Percentiles rank a stretch among this genome's conserved stretches.
Conservation (phyloP, 257 asterid genomes). For the Avicennia marina region DNA sequence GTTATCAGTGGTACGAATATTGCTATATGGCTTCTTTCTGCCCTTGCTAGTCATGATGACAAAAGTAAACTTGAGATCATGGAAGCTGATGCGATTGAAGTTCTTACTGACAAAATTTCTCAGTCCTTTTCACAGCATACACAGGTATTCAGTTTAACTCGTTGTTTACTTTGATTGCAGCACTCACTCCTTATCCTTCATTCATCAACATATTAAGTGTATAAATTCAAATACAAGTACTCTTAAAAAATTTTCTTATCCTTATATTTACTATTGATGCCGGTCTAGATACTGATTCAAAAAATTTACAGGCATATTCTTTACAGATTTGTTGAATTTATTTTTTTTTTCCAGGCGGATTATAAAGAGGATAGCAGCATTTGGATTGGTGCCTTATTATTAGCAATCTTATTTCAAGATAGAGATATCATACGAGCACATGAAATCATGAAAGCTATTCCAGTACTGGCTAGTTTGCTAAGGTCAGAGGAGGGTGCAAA, state of each 20-base stretch:
- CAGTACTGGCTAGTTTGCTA: slow-evolving; percentile 74
- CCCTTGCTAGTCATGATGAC: slow-evolving; percentile 74
- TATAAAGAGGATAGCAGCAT: slow-evolving; percentile 78
- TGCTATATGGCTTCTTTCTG: slow-evolving; percentile 87
- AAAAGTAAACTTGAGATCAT: slow-evolving; percentile 65
- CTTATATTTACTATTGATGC: neutral
- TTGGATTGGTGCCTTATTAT: slow-evolving; percentile 76
- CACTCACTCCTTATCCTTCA: too few species aligned
- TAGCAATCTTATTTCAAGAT: slow-evolving; percentile 80
- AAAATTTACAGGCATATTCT: neutral
- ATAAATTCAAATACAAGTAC: too few species aligned
- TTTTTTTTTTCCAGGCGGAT: slow-evolving; percentile 51
- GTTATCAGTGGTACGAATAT: slow-evolving; percentile 67
- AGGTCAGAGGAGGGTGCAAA: slow-evolving; percentile 82
- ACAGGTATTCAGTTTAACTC: slow-evolving; percentile 42
- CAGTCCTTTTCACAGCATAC: slow-evolving; percentile 57
- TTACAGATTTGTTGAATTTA: slow-evolving; percentile 3
- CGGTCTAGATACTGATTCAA: neutral
- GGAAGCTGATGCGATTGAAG: slow-evolving; percentile 95
- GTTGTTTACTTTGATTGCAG: neutral
- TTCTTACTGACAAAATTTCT: slow-evolving; percentile 76
- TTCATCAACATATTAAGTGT: too few species aligned
- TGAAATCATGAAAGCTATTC: slow-evolving; percentile 83
- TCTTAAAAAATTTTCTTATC: neutral
- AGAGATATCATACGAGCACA: slow-evolving; percentile 82